phyloP scores from a whole-genome alignment of 106 monocot species.

The Hemerocallis citrina region DNA sequence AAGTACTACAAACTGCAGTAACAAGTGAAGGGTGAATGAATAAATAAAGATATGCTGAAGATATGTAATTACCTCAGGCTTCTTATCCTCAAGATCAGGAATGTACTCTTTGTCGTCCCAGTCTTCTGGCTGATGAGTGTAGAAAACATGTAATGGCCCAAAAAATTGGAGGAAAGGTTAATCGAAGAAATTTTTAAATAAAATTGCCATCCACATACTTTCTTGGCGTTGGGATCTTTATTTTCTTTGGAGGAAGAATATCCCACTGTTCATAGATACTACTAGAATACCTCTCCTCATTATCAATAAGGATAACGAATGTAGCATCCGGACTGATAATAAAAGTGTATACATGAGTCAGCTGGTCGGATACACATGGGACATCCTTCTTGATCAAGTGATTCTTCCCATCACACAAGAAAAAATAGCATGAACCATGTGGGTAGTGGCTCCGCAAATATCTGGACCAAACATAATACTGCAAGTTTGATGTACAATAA shows the following conservation, averaged over 20 bases:
- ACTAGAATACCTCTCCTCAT: constrained; percentile 49
- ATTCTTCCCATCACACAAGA: constrained; percentile 44
- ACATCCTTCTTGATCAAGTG: constrained; percentile 59
- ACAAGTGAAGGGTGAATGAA: not conserved
- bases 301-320: constrained; percentile 57
- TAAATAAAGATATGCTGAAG: not conserved
- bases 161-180: not conserved
- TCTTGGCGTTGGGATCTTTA: constrained; percentile 68
- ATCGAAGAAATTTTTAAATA: not conserved
- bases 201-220: constrained; percentile 16
- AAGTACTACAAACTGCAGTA: not conserved
- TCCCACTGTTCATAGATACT: constrained; percentile 60
- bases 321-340: constrained; percentile 52
- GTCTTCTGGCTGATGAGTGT: constrained; percentile 48
- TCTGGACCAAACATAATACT: constrained; percentile 80
- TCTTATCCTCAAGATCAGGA: constrained; percentile 55
- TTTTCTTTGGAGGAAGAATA: constrained; percentile 59
- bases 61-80: constrained; percentile 44
- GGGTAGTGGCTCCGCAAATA: constrained; percentile 53
- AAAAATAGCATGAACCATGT: constrained; percentile 62
- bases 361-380: constrained; percentile 60
- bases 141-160: not conserved
- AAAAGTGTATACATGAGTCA: constrained; percentile 62
- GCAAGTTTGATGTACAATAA: not conserved
- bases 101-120: constrained; percentile 65